Conservation (phyloP, 768 basidiomycete species). For the Boletus reticulatus region DNA sequence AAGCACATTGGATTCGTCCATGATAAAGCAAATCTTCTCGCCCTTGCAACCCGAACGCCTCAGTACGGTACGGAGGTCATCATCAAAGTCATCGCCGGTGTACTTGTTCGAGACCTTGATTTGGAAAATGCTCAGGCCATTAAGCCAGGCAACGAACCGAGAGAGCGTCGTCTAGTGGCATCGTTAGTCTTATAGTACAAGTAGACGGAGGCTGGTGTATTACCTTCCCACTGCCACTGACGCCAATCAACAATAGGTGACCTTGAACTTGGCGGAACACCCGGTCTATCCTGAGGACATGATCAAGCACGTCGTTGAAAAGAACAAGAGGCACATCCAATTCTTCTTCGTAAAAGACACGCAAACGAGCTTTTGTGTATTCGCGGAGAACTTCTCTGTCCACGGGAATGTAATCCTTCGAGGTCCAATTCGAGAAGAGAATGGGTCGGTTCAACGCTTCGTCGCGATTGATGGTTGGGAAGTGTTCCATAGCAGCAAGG, state of each 20-base stretch:
- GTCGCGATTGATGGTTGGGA: conserved; percentile 87
- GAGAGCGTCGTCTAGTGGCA: conserved; percentile 84
- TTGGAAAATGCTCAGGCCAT: conserved; percentile 97
- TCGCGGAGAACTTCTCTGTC: conserved; percentile 91
- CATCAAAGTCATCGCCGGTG: conserved; percentile 97
- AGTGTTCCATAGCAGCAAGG: conserved; percentile 76
- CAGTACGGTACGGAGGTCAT: conserved; percentile 92
- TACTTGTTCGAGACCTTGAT: conserved; percentile 99
- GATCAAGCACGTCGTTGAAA: conserved; percentile 98
- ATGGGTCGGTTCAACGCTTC: conserved; percentile 90
- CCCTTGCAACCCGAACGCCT: conserved; percentile 97
- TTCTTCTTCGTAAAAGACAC: conserved; percentile 99
- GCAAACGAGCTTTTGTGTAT: conserved; percentile 93
- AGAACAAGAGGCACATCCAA: conserved; percentile 95
- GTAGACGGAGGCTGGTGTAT: conserved; percentile 12
- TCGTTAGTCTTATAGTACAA: conserved; percentile 14
- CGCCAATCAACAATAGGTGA: conserved; percentile 93
- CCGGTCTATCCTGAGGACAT: conserved; percentile 95
- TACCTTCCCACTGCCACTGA: conserved; percentile 98
- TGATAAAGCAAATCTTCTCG: conserved; percentile 99
- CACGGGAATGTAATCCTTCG: conserved; percentile 93
- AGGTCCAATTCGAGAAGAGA: conserved; percentile 99
- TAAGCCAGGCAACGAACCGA: conserved; percentile 99
- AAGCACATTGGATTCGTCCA: conserved; percentile 99
- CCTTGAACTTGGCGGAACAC: conserved; percentile 99